Conservation (phyloP, 179 eudicot species). For the Patellifolia procumbens region DNA sequence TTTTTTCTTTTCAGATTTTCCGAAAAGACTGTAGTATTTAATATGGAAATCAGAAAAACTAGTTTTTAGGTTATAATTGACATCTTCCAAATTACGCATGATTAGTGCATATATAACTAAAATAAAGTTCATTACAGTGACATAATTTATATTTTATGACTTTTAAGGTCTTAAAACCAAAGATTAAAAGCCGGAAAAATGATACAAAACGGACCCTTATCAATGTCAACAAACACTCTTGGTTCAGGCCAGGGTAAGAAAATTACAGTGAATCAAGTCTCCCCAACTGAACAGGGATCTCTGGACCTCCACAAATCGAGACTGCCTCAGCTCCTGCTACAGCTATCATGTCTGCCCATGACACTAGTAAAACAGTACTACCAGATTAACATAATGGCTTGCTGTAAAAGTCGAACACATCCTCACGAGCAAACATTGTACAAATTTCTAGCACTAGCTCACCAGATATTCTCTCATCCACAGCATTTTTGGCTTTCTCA, state of each 20-base stretch:
- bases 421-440: slow-evolving; percentile 9
- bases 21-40: too few relatives aligned
- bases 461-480: slow-evolving; percentile 69
- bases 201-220: too few relatives aligned
- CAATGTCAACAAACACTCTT: too few relatives aligned
- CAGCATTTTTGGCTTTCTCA: slow-evolving; percentile 69
- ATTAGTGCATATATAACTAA: too few relatives aligned
- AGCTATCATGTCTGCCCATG: slow-evolving; percentile 94
- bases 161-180: too few relatives aligned
- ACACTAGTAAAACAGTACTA: slow-evolving; percentile 46
- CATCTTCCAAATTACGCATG: too few relatives aligned
- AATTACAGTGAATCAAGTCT: slow-evolving; percentile 80
- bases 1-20: too few relatives aligned
- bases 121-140: too few relatives aligned
- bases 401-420: neutral
- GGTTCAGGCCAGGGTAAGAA: slow-evolving; percentile 14
- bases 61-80: too few relatives aligned
- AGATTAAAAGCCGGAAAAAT: too few relatives aligned
- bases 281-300: slow-evolving; percentile 68
- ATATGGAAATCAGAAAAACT: too few relatives aligned
- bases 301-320: slow-evolving; percentile 85
- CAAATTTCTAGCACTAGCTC: slow-evolving; percentile 4
- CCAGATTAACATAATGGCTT: slow-evolving; percentile 14
- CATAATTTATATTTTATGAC: too few relatives aligned
- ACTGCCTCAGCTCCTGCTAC: slow-evolving; percentile 97